A percentile compares a stretch with the other conserved stretches of the same genome.
Conservation (phyloP, 306 rosid species). For the Ormosia semicastrata region DNA sequence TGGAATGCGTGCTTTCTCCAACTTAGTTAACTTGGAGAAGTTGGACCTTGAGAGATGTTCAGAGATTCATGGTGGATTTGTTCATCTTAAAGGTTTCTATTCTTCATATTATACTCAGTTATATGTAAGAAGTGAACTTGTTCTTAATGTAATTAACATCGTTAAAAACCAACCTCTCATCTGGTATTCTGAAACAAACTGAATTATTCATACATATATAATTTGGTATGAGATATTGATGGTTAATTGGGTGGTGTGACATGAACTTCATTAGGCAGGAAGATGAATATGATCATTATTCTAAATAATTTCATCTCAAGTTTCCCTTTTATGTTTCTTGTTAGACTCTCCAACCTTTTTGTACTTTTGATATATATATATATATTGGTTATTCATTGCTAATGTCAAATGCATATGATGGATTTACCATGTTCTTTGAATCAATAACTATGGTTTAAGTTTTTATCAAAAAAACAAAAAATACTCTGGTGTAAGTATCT, state of each 20-base stretch:
- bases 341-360: background rate
- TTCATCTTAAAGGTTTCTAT: slow-evolving; percentile 65
- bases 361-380: background rate
- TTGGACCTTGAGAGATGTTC: slow-evolving; percentile 73
- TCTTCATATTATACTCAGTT: slow-evolving; percentile 10
- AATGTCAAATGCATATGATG: slow-evolving; percentile 1
- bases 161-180: background rate
- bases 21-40: slow-evolving; percentile 64
- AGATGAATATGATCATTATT: slow-evolving; percentile 11
- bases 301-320: background rate
- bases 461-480: background rate
- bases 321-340: slow-evolving; percentile 1
- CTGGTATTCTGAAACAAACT: slow-evolving; percentile 16
- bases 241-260: slow-evolving; percentile 2
- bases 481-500: background rate
- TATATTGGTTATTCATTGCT: background rate
- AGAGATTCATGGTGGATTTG: slow-evolving; percentile 67
- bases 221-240: slow-evolving; percentile 5
- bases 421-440: background rate
- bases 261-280: slow-evolving; percentile 14
- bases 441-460: background rate
- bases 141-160: background rate
- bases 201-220: background rate
- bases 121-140: background rate
- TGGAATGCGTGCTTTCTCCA: slow-evolving; percentile 65